Conservation (phyloP, 1,284 basidiomycete genomes). For the Psilocybe mexicana region DNA sequence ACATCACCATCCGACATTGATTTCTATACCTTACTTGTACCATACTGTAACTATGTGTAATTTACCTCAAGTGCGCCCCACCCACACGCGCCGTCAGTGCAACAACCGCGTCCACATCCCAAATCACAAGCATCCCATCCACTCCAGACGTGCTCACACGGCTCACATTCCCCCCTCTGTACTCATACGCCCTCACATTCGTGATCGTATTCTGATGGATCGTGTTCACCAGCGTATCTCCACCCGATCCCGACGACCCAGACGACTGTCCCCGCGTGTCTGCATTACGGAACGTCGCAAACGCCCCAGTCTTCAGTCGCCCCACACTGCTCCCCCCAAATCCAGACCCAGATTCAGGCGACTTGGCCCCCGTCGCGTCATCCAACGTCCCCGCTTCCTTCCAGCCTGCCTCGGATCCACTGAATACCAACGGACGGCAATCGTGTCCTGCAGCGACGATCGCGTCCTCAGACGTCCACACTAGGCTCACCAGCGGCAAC, state of each 20-base stretch:
- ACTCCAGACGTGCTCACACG: constrained; percentile 92
- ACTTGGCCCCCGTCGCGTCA: constrained; percentile 61
- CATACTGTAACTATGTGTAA: not conserved
- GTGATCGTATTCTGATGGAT: constrained; percentile 99
- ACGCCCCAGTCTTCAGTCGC: constrained; percentile 90
- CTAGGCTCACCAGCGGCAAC: constrained; percentile 80
- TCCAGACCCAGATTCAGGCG: constrained; percentile 41
- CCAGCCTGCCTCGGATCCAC: constrained; percentile 76
- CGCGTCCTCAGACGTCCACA: constrained; percentile 81
- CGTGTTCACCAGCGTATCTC: constrained; percentile 72
- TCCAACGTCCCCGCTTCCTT: constrained; percentile 80
- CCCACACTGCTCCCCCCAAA: constrained; percentile 60
- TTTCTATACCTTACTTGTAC: not conserved
- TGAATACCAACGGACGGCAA: constrained; percentile 91
- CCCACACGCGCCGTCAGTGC: constrained; percentile 48
- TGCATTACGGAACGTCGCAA: constrained; percentile 93
- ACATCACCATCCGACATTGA: constrained; percentile 29
- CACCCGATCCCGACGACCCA: constrained; percentile 27
- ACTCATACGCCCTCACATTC: constrained; percentile 78
- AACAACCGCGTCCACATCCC: constrained; percentile 69
- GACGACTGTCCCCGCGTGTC: constrained; percentile 80
- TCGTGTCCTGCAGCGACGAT: constrained; percentile 96
- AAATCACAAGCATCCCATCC: constrained; percentile 92
- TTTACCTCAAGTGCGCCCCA: constrained; percentile 50
- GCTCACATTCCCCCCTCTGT: constrained; percentile 61